These are phyloP conservation scores for Lagenaria siceraria DNA, from an alignment of 306 rosid genomes.

Conservation along the genomic window DNA sequence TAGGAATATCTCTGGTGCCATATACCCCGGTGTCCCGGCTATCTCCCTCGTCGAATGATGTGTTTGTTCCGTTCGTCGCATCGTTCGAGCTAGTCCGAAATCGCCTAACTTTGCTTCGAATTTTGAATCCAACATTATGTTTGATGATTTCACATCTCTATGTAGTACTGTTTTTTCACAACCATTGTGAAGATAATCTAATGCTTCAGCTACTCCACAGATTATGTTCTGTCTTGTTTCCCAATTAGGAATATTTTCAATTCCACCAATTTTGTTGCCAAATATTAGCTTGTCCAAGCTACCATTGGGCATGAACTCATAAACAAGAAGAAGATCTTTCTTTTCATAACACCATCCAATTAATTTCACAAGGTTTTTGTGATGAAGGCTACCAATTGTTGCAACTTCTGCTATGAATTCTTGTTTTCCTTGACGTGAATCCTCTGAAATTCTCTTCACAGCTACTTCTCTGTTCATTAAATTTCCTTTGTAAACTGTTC, in stretches of 20 bases:
- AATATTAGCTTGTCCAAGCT: constrained; percentile 58
- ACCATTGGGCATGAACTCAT: constrained; percentile 72
- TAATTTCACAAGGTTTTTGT: constrained; percentile 58
- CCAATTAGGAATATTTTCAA: constrained; percentile 12
- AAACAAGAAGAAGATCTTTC: constrained; percentile 58
- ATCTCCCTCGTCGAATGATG: constrained; percentile 64
- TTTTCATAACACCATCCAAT: constrained; percentile 80
- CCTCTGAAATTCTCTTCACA: constrained; percentile 49
- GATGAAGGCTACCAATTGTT: constrained; percentile 65
- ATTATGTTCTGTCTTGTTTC: constrained; percentile 32
- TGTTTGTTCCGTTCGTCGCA: constrained; percentile 34
- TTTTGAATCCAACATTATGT: constrained; percentile 56
- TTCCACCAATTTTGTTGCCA: background rate
- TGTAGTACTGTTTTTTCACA: constrained; percentile 60
- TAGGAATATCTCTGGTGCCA: constrained; percentile 76
- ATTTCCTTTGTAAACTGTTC: constrained; percentile 58
- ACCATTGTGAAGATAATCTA: constrained; percentile 64
- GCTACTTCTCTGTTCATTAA: constrained; percentile 44
- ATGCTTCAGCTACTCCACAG: constrained; percentile 53
- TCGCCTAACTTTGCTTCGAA: constrained; percentile 55
- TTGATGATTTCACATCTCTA: constrained; percentile 67
- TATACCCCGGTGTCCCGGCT: constrained; percentile 77
- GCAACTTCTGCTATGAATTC: constrained; percentile 79
- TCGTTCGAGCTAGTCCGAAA: constrained; percentile 59
- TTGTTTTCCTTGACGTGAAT: constrained; percentile 68